Base-by-base conservation (phyloP, 179 eudicot species). In the Monotropa hypopitys region DNA sequence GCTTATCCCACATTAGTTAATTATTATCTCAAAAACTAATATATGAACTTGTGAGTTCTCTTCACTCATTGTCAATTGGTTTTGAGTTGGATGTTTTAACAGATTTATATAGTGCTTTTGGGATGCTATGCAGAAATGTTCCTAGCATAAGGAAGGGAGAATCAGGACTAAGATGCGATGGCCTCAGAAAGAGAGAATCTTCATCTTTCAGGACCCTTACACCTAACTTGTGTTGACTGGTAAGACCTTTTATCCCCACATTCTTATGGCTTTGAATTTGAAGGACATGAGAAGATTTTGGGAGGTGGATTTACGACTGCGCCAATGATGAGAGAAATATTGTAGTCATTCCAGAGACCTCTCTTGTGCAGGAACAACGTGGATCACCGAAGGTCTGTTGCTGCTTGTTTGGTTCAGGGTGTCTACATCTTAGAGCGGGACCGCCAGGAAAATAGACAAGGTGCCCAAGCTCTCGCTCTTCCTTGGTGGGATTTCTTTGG, bases 391-490 rank as follows among this genome's bases (percentile, higher is more conserved):
- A 87, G 95, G 78, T 91, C 99, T 51, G 86, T 95, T 30, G 91
- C 97, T 46, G 97, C 97, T 50, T 83, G 95, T 73, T 80, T 95
- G 77, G 97, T 95, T 67, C 87, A 89, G 80, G 89, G 91, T n/a
- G 97, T 93, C n/a, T 95, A 95, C 77, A 84, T 90, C 74, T 78
- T 93, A 10, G 97, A 95, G 81, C 89, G 95, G n/a, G 99, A 95
- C 83, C 94, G 97, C 65, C 95, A 95, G 62, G 95, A 91, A 77
- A 86, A 84, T 21, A 88, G 97, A 21, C 77, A 80, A 26, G 90
- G 84, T 9, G 28, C 72, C 9, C 79, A 84, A 50, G 91, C 97
- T 59, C 91, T 92, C 16, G 94, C 98, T 77, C 90, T 97, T 73
- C 81, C 78, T 7, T 95, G 97, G 97, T 95, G 97, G 97, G 88